These are phyloP conservation scores for Myotisia sp. DNA, from an alignment of 2,329 filamentous ascomycete genomes.

Conservation along the genomic window DNA sequence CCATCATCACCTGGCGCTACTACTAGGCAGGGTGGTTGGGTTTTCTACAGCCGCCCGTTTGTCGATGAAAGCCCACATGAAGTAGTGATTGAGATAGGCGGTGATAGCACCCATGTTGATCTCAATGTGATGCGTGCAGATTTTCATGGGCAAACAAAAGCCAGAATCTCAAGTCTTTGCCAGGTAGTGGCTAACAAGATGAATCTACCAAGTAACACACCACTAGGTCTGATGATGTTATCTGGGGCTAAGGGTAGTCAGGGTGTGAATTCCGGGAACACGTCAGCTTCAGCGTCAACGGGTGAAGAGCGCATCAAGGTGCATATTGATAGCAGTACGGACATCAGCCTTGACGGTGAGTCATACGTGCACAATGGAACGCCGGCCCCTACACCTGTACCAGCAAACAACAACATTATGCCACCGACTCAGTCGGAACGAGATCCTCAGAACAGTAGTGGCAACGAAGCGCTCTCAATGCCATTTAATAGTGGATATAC, in stretches of 20 bases:
- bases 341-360: conserved; percentile 30
- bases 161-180: conserved; percentile 57
- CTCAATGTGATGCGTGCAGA: conserved; percentile 44
- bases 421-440: no score
- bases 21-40: conserved; percentile 35
- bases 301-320: conserved; percentile 57
- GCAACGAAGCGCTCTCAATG: no score
- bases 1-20: conserved; percentile 15
- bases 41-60: conserved; percentile 72
- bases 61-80: conserved; percentile 62
- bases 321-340: conserved; percentile 40
- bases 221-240: conserved; percentile 53
- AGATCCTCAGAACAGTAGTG: no score
- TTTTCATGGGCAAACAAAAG: conserved; percentile 58
- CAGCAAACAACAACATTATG: conserved; percentile 1
- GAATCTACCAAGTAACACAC: conserved; percentile 46
- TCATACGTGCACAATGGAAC: neutral
- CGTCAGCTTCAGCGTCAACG: conserved; percentile 41
- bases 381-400: neutral
- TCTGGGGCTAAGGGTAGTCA: conserved; percentile 48
- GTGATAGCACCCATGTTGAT: conserved; percentile 48
- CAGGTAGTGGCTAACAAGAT: conserved; percentile 72
- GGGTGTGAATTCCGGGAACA: conserved; percentile 53
- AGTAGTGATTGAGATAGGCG: conserved; percentile 66
- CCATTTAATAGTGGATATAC: no score